phyloP scores from a whole-genome alignment of 2,329 filamentous ascomycete genomes.

The Rhexocercosporidium sp. region DNA sequence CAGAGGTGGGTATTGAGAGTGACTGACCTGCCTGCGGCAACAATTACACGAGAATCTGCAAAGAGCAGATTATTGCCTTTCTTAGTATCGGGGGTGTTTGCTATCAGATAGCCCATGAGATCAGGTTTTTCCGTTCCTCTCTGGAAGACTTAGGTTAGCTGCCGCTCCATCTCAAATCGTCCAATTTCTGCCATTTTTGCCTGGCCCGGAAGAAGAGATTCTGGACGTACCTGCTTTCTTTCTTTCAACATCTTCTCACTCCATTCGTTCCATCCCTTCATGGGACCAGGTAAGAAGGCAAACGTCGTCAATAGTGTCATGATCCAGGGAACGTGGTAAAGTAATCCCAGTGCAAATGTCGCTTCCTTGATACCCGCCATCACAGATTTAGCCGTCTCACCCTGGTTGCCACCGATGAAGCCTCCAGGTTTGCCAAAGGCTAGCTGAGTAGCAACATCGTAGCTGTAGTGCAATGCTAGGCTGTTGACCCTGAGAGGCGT shows the following conservation, averaged over 20 bases:
- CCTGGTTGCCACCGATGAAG: conserved; percentile 24
- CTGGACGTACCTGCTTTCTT: conserved; percentile 5
- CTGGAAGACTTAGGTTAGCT: not conserved
- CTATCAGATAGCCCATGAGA: conserved; percentile 29
- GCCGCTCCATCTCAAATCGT: not conserved
- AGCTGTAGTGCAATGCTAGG: conserved; percentile 25
- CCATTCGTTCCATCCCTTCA: conserved; percentile 26
- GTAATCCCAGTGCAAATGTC: conserved; percentile 19
- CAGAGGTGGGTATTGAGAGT: not conserved
- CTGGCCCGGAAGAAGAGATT: not conserved
- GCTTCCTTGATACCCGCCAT: conserved; percentile 22
- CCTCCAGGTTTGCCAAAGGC: conserved; percentile 22
- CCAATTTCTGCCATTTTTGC: too few relatives aligned
- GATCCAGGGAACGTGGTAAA: conserved; percentile 29
- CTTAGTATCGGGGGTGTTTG: conserved; percentile 3
- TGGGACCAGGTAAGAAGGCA: conserved; percentile 25
- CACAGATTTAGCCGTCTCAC: conserved; percentile 15
- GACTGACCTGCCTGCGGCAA: conserved; percentile 29
- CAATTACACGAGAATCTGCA: conserved; percentile 21
- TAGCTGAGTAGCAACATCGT: conserved; percentile 27
- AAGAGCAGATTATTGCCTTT: conserved; percentile 6
- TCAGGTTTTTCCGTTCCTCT: conserved; percentile 20
- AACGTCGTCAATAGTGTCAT: conserved; percentile 23
- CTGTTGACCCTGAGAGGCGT: conserved; percentile 20
- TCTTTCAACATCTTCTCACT: conserved; percentile 24